These are phyloP conservation scores for Erodium texanum DNA, from an alignment of 441 rosid genomes.

Conservation along the genomic window DNA sequence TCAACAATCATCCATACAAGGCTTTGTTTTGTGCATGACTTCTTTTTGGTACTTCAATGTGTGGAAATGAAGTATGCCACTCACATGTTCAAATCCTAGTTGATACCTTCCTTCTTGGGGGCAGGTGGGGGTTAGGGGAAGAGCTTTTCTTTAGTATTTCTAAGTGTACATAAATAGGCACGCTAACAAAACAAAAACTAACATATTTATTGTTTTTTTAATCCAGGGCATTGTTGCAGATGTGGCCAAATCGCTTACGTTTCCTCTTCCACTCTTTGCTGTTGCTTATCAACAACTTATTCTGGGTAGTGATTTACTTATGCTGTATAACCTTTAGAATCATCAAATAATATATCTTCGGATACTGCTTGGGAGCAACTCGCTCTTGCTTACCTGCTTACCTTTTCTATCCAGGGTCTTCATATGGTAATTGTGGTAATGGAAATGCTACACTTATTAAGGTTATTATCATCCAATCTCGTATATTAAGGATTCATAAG, in stretches of 20 bases:
- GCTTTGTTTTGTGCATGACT: too few species aligned
- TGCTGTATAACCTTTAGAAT: not conserved
- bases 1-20: not conserved
- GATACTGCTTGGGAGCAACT: constrained; percentile 13
- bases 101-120: too few species aligned
- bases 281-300: constrained; percentile 78
- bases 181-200: too few species aligned
- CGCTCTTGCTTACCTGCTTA: constrained; percentile 15
- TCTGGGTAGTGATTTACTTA: constrained; percentile 42
- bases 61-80: too few species aligned
- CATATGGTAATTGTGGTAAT: constrained; percentile 39
- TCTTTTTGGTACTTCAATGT: too few species aligned
- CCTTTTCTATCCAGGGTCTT: constrained; percentile 43
- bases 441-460: constrained; percentile 43
- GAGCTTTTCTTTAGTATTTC: too few species aligned
- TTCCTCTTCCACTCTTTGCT: constrained; percentile 80
- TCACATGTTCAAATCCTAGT: too few species aligned
- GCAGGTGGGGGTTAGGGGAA: too few species aligned
- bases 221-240: constrained; percentile 60
- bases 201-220: not conserved
- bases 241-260: constrained; percentile 60
- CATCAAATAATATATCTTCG: not conserved
- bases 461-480: constrained; percentile 35
- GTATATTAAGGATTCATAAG: constrained; percentile 17
- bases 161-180: too few species aligned